Evolutionary conservation across 257 asterid species (phyloP), one percentile per base, ranked within the genome.

Genomic region (Leptodermis oblonga): DNA sequence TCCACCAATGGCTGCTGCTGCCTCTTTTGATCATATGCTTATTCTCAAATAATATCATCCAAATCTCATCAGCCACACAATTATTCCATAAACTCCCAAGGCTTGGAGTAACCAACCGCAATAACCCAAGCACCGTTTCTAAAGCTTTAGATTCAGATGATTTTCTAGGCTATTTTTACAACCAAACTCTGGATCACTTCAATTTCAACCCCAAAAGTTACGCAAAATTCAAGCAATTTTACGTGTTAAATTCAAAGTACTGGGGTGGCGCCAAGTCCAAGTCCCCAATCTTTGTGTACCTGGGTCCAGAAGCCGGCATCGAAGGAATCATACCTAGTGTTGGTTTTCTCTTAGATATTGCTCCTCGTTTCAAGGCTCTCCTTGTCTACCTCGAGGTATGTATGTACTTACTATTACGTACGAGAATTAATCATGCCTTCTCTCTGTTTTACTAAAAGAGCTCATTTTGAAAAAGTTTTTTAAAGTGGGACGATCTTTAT

Each of bases 201-300:
- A 51, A 51, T 20, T 51, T 18, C 10, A 51, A 51, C 26, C 56
- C 56, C 25, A 51, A 51, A n/a, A 51, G 56, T 12, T 51, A 51
- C 56, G 22, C 56, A 23, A 51, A 51, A 51, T 51, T 51, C 56
- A 51, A 26, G 12, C 56, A 51, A 20, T 51, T 18, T 51, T 51
- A 51, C 22, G 56, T 51, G 13, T 18, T 26, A 9, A 51, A 51
- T 26, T 51, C 56, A 9, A 51, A 20, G 56, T 51, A 51, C 8
- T 51, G 56, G 56, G 56, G 56, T 51, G 56, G 56, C 56, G 56
- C 56, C 1, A 51, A 51, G 18, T 51, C 56, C 26, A 51, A 26
- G 25, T 51, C 56, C 11, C 56, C 56, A 22, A 51, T 51, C 56
- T 51, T 51, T 13, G 56, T 26, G 7, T 51, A 18, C 56, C 56